These are phyloP conservation scores for Diaporthe humulicola DNA, from an alignment of 2,329 filamentous ascomycete genomes.

Conservation along the genomic window DNA sequence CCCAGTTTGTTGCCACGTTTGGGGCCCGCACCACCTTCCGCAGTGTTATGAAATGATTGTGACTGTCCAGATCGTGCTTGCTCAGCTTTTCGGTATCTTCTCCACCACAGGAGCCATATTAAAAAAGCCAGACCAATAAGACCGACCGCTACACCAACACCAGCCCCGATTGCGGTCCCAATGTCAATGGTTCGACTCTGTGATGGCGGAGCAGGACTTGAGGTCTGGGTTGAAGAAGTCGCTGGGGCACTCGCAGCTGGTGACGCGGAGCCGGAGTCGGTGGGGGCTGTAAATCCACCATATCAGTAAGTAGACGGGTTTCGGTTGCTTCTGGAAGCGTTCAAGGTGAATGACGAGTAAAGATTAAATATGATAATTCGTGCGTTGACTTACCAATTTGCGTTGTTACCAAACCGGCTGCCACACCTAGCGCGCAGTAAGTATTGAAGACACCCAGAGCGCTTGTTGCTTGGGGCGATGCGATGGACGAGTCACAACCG, in stretches of 20 bases:
- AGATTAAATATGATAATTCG: too few relatives aligned
- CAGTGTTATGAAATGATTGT: neutral
- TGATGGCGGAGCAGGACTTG: neutral
- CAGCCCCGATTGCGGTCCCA: neutral
- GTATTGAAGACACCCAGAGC: constrained; percentile 23
- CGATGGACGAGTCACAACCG: constrained; percentile 11
- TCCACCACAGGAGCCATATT: neutral
- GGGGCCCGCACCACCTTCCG: too few relatives aligned
- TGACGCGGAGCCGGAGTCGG: neutral
- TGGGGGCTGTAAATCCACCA: neutral
- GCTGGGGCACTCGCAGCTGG: constrained; percentile 1
- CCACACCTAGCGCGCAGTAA: constrained; percentile 32
- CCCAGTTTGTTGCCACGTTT: neutral
- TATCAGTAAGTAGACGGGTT: too few relatives aligned
- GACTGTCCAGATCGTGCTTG: neutral
- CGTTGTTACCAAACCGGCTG: neutral
- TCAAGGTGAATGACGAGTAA: too few relatives aligned
- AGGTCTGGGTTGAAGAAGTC: neutral
- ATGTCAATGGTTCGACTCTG: neutral
- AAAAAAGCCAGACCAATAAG: neutral
- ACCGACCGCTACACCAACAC: neutral
- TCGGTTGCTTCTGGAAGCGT: too few relatives aligned
- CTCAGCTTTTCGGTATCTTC: neutral
- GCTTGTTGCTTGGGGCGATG: constrained; percentile 13
- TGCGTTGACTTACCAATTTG: neutral